These are phyloP conservation scores for Tylopilus plumbeoviolaceoides DNA, from an alignment of 768 basidiomycete genomes.

Conservation along the genomic window DNA sequence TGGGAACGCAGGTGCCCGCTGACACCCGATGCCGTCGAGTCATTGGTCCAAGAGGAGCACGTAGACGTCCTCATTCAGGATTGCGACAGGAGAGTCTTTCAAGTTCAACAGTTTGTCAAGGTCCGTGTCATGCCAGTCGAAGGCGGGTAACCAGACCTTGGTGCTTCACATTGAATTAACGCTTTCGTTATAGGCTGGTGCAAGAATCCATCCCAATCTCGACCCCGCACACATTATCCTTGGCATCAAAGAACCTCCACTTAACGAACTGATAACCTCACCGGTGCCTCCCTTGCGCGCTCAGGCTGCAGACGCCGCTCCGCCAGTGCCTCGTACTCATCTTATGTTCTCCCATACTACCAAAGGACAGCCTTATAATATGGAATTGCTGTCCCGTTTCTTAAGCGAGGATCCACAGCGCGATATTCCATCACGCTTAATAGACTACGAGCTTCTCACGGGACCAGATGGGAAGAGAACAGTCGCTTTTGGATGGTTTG, in stretches of 20 bases:
- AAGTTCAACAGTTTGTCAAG: slow-evolving; percentile 57
- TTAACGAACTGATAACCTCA: slow-evolving; percentile 53
- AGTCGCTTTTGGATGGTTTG: slow-evolving; percentile 90
- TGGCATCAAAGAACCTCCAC: slow-evolving; percentile 86
- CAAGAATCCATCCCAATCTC: slow-evolving; percentile 54
- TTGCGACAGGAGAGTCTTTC: slow-evolving; percentile 73
- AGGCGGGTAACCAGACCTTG: background rate
- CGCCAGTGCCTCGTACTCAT: slow-evolving; percentile 54
- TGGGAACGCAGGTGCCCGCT: slow-evolving; percentile 89
- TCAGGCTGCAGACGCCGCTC: slow-evolving; percentile 12
- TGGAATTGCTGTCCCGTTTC: slow-evolving; percentile 67
- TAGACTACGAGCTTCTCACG: slow-evolving; percentile 86
- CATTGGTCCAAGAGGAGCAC: slow-evolving; percentile 51
- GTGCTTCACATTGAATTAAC: background rate
- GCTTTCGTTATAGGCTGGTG: slow-evolving; percentile 63
- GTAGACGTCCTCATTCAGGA: slow-evolving; percentile 71
- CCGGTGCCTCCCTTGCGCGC: slow-evolving; percentile 32
- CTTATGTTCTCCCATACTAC: slow-evolving; percentile 92
- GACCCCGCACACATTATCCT: slow-evolving; percentile 67
- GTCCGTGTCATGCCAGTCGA: slow-evolving; percentile 34
- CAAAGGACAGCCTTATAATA: slow-evolving; percentile 87
- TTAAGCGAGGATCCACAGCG: slow-evolving; percentile 31
- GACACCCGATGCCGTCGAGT: slow-evolving; percentile 67
- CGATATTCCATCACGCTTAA: slow-evolving; percentile 44
- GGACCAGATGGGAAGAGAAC: slow-evolving; percentile 62